Evolutionary conservation across 2,329 filamentous ascomycete genomes (phyloP).

Genomic region (Calonectria ilicicola): DNA sequence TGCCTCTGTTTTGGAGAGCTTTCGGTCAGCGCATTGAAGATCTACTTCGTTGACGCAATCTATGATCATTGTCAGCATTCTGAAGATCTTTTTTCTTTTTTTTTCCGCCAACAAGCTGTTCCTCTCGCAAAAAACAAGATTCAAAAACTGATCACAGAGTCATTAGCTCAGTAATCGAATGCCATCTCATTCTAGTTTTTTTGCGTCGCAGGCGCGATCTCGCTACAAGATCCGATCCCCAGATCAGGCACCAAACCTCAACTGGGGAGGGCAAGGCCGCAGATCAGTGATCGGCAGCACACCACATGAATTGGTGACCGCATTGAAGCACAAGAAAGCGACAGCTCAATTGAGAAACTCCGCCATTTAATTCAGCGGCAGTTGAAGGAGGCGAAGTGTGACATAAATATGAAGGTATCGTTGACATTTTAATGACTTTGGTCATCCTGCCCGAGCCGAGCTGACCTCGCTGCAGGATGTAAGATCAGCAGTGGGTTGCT

Average conservation of each 20-base stretch:
- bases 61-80: constrained; percentile 5
- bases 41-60: constrained; percentile 37
- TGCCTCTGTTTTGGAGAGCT: constrained; percentile 2
- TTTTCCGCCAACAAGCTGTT: too few relatives aligned
- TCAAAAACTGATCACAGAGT: background rate
- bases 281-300: background rate
- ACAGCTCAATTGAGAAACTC: background rate
- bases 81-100: background rate
- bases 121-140: background rate
- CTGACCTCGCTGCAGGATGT: background rate
- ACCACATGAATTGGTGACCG: background rate
- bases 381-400: background rate
- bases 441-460: background rate
- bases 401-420: background rate
- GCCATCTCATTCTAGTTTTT: background rate
- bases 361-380: background rate
- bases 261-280: background rate
- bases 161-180: background rate
- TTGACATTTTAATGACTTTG: background rate
- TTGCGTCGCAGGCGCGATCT: background rate
- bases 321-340: background rate
- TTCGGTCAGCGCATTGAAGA: background rate
- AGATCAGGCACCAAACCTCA: background rate
- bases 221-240: background rate
- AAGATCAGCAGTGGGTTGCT: background rate